Conservation (phyloP, 2,329 filamentous ascomycete species). For the Coniochaeta ligniaria region DNA sequence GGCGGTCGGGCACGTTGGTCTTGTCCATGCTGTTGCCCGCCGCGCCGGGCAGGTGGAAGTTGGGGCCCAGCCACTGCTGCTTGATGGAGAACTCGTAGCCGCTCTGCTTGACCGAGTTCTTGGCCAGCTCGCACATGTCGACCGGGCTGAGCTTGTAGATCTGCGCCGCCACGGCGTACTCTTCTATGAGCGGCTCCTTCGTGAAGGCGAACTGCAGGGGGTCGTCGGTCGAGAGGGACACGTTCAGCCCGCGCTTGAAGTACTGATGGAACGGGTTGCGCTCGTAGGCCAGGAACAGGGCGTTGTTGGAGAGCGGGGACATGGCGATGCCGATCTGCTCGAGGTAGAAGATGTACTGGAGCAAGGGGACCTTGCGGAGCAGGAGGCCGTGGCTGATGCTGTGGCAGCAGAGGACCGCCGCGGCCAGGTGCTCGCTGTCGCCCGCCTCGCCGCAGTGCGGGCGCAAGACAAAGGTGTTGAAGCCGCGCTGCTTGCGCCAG, state of each 20-base stretch:
- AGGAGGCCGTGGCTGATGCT: slow-evolving; percentile 94
- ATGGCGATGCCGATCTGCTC: slow-evolving; percentile 98
- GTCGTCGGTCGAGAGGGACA: slow-evolving; percentile 93
- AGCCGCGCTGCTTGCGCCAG: slow-evolving; percentile 83
- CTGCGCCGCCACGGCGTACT: slow-evolving; percentile 95
- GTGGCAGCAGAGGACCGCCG: slow-evolving; percentile 85
- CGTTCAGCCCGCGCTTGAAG: slow-evolving; percentile 89
- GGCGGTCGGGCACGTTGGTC: slow-evolving; percentile 90
- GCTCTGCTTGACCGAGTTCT: slow-evolving; percentile 91
- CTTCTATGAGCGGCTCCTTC: slow-evolving; percentile 95
- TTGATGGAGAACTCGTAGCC: slow-evolving; percentile 89
- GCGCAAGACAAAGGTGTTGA: slow-evolving; percentile 89
- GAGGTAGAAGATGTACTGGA: slow-evolving; percentile 97
- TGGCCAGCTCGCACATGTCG: slow-evolving; percentile 97
- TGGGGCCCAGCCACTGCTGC: slow-evolving; percentile 79
- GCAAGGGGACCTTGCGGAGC: slow-evolving; percentile 83
- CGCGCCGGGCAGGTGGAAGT: slow-evolving; percentile 71
- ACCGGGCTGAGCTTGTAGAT: slow-evolving; percentile 97
- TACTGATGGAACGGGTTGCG: slow-evolving; percentile 94
- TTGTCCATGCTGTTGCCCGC: slow-evolving; percentile 89
- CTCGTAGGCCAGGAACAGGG: slow-evolving; percentile 91
- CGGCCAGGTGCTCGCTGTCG: slow-evolving; percentile 91
- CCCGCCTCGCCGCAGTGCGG: slow-evolving; percentile 96
- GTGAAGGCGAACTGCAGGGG: slow-evolving; percentile 97
- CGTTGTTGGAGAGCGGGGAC: slow-evolving; percentile 98